Conservation (phyloP, 1,284 basidiomycete species). For the Ustilago crameri region DNA sequence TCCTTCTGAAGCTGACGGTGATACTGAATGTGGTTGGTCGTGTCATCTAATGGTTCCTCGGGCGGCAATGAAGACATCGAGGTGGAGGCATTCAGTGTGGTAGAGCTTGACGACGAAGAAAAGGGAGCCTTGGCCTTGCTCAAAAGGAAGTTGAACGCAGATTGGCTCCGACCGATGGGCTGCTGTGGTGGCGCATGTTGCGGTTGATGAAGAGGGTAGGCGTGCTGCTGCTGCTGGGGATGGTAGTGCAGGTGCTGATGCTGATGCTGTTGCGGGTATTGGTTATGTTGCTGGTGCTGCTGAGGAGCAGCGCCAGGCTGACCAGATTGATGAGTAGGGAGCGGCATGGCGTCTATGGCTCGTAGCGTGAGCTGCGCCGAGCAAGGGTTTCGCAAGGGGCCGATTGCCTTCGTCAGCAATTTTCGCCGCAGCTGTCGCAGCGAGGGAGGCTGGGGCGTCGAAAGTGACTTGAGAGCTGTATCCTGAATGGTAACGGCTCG, state of each 20-base stretch:
- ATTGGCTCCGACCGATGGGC: constrained; percentile 57
- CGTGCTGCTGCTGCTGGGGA: constrained; percentile 10
- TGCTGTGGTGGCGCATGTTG: constrained; percentile 23
- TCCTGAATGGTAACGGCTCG: too few species aligned
- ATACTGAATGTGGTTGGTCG: constrained; percentile 42
- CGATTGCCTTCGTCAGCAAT: neutral
- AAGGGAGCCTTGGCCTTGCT: constrained; percentile 62
- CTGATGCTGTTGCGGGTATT: constrained; percentile 12
- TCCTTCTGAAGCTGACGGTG: constrained; percentile 47
- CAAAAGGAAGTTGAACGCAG: constrained; percentile 62
- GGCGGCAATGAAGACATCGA: constrained; percentile 48
- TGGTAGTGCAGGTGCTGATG: constrained; percentile 14
- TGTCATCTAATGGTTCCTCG: constrained; percentile 46
- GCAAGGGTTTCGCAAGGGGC: neutral
- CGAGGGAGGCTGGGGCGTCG: too few species aligned
- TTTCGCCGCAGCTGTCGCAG: too few species aligned
- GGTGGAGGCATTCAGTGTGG: constrained; percentile 44
- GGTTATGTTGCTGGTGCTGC: constrained; percentile 12
- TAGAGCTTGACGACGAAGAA: constrained; percentile 46
- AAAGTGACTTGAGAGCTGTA: too few species aligned
- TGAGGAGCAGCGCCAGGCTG: constrained; percentile 23
- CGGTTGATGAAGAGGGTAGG: constrained; percentile 9
- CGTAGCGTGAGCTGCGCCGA: neutral
- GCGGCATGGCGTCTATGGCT: constrained; percentile 17
- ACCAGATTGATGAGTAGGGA: constrained; percentile 16